Percentiles rank a stretch among this genome's conserved stretches.
Evolutionary conservation across 2,329 filamentous ascomycete species (phyloP).

Genomic region (Aureobasidium sp.): DNA sequence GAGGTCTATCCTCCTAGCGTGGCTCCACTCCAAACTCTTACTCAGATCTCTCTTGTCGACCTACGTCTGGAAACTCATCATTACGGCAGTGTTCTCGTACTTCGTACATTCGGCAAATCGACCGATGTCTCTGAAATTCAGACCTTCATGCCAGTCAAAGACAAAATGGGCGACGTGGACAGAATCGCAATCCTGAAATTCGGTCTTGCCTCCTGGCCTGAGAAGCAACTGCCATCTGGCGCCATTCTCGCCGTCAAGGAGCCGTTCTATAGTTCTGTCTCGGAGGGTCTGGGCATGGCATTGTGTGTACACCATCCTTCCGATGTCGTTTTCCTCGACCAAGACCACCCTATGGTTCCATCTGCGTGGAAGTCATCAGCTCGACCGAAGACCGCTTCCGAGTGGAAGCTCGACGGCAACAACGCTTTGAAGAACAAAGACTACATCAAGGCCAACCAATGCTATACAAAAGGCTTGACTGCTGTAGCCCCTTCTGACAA

Average conservation of each 20-base stretch:
- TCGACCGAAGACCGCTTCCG: neutral
- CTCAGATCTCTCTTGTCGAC: neutral
- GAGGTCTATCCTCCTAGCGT: neutral
- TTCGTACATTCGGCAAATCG: neutral
- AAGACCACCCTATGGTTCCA: neutral
- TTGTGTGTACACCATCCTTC: neutral
- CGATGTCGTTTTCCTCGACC: neutral
- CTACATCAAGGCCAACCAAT: neutral
- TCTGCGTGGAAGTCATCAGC: neutral
- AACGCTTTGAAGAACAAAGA: neutral
- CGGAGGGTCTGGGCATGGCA: neutral
- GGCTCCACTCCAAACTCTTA: neutral
- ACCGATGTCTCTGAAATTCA: neutral
- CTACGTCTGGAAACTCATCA: neutral
- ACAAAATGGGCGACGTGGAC: neutral
- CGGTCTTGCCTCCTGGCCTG: neutral
- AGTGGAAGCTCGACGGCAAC: neutral
- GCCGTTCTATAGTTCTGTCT: neutral
- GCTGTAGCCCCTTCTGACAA: neutral
- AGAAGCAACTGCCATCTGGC: neutral
- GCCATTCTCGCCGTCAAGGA: neutral
- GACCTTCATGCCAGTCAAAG: neutral
- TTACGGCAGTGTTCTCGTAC: neutral
- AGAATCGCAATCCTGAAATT: neutral
- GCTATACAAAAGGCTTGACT: neutral